phyloP scores from a whole-genome alignment of 768 basidiomycete species.

The Amanita muscaria region DNA sequence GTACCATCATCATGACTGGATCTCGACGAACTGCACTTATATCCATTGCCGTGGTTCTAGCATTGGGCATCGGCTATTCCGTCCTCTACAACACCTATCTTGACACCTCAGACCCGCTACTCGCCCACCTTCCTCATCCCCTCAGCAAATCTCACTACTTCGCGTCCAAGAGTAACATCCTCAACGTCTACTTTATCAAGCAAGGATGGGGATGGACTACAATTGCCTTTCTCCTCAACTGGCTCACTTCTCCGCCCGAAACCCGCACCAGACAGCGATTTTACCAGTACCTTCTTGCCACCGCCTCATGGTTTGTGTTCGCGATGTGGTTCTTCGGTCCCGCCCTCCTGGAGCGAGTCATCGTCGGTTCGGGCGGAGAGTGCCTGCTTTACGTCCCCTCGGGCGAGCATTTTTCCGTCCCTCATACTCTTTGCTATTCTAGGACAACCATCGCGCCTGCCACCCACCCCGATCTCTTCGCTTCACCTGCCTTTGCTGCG shows the following conservation, averaged over 20 bases:
- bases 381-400: conserved; percentile 61
- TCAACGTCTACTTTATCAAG: conserved; percentile 89
- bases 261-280: conserved; percentile 35
- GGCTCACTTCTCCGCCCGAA: conserved; percentile 44
- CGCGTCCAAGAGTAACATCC: conserved; percentile 68
- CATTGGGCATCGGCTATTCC: conserved; percentile 60
- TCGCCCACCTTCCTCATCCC: conserved; percentile 62
- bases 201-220: conserved; percentile 89
- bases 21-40: conserved; percentile 26
- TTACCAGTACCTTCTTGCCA: conserved; percentile 48
- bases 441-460: conserved; percentile 41
- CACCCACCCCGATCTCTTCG: conserved; percentile 60
- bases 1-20: conserved; percentile 16
- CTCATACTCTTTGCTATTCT: conserved; percentile 47
- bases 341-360: conserved; percentile 58
- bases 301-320: conserved; percentile 64
- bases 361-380: conserved; percentile 60
- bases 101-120: conserved; percentile 74
- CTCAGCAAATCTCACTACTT: conserved; percentile 60
- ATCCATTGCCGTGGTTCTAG: conserved; percentile 36
- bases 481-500: conserved; percentile 24
- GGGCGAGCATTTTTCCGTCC: conserved; percentile 44
- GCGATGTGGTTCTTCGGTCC: conserved; percentile 88
- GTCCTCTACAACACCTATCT: conserved; percentile 60
- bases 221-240: conserved; percentile 49